phyloP scores from a whole-genome alignment of 2,329 filamentous ascomycete genomes.

The Venturia asperata region DNA sequence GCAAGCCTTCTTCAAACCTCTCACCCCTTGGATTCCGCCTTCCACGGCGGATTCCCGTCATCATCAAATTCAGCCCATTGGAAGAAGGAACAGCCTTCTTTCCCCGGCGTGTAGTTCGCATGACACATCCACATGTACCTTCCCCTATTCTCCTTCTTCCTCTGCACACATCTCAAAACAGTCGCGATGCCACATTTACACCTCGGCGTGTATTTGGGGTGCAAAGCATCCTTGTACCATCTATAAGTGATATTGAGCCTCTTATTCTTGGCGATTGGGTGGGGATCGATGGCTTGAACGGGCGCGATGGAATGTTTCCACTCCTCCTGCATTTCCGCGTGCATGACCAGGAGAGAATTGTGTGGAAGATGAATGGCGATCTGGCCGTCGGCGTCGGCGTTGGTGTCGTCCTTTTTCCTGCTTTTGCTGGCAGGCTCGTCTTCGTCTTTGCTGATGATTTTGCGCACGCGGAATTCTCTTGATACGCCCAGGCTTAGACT shows the following conservation, averaged over 20 bases:
- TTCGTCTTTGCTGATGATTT: slow-evolving; percentile 50
- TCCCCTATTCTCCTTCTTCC: slow-evolving; percentile 67
- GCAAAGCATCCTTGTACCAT: slow-evolving; percentile 69
- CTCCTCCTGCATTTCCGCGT: slow-evolving; percentile 94
- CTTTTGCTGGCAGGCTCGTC: slow-evolving; percentile 19
- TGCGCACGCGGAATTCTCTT: slow-evolving; percentile 84
- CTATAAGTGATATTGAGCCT: slow-evolving; percentile 94
- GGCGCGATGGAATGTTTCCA: slow-evolving; percentile 89
- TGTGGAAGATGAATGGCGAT: slow-evolving; percentile 91
- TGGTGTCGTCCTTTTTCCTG: slow-evolving; percentile 32
- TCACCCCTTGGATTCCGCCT: not conserved
- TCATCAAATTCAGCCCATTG: slow-evolving; percentile 82
- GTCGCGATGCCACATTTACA: slow-evolving; percentile 67
- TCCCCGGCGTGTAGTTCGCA: slow-evolving; percentile 59
- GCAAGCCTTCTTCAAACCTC: not conserved
- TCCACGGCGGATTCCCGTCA: slow-evolving; percentile 71
- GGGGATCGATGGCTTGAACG: slow-evolving; percentile 69
- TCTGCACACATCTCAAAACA: slow-evolving; percentile 70
- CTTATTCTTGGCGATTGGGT: slow-evolving; percentile 70
- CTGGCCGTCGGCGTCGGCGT: slow-evolving; percentile 66
- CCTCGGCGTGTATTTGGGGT: slow-evolving; percentile 68
- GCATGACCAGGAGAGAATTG: slow-evolving; percentile 91
- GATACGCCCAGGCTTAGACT: slow-evolving; percentile 85
- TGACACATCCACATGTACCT: slow-evolving; percentile 95
- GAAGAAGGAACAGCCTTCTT: slow-evolving; percentile 62